A percentile compares a stretch with the other conserved stretches of the same genome.
These are phyloP conservation scores for Talaromyces sp. DNA, from an alignment of 2,329 filamentous ascomycete species.

Conservation along the genomic window DNA sequence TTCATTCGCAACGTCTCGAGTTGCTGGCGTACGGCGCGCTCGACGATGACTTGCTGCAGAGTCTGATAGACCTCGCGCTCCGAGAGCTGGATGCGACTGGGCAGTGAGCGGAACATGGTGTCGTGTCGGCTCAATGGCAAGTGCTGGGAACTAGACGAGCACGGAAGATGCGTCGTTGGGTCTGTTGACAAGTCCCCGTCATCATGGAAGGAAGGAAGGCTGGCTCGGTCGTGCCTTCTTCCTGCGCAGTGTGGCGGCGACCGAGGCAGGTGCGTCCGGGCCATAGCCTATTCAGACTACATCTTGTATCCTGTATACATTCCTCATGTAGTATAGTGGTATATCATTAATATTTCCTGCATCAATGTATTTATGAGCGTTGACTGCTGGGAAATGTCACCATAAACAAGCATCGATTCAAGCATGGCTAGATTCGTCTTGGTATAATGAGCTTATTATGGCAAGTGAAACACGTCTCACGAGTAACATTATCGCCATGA, in stretches of 20 bases:
- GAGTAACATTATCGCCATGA: neutral
- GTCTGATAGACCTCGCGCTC: conserved; percentile 3
- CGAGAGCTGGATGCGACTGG: conserved; percentile 3
- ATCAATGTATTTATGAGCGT: neutral
- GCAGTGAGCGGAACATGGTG: conserved; percentile 4
- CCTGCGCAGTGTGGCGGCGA: too few species aligned
- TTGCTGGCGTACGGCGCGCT: neutral
- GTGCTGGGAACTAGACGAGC: neutral
- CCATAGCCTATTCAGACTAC: neutral
- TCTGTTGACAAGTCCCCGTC: neutral
- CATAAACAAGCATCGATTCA: neutral
- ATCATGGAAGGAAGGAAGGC: too few species aligned
- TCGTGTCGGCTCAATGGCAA: neutral
- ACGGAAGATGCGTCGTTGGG: neutral
- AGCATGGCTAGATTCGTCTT: neutral
- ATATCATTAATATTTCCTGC: too few species aligned
- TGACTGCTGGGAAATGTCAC: neutral
- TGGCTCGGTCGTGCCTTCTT: neutral
- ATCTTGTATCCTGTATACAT: neutral
- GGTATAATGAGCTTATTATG: neutral
- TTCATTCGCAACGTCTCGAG: neutral
- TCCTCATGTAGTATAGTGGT: too few species aligned
- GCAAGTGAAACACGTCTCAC: neutral
- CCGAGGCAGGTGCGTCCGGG: neutral
- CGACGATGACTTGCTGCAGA: conserved; percentile 1